Base-by-base conservation (phyloP, 1,284 basidiomycete species). In the Apiotrichum porosum region DNA sequence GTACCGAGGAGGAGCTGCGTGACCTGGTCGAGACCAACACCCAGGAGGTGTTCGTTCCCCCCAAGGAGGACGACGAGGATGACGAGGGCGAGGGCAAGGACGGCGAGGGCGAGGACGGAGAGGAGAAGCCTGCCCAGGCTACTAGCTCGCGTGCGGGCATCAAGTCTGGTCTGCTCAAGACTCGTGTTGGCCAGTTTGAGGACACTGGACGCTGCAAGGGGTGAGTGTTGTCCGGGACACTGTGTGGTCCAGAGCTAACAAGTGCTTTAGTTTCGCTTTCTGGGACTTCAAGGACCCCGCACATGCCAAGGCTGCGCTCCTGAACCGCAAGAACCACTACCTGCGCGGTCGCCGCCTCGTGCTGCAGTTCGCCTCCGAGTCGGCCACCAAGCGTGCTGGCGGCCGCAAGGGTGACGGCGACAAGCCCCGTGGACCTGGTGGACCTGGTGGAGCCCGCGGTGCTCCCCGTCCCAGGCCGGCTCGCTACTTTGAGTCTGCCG, bases 121-220 rank as follows among this genome's bases (percentile, higher is more conserved):
- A 58, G 4, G 65, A 63, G 35, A 56, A 66, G 18, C 54, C 52
- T 8, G 50, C 37, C n/a, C 47, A 44, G 44, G 52, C 49, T 6
- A 42, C 44, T 9, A 26, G 39, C 15, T 33, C 26, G n/a, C 42
- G 57, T 54, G 62, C 65, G 12, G 66, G 69, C 13, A 79, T 80
- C 54, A 71, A 72, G 43, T 73, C 73, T 22, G 92, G 90, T 71
- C 83, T 97, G 73, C 81, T 88, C 54, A 92, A 92, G 68, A 78
- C 97, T 23, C 83, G 94, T 4, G 80, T 98, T 79, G 92, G 90
- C 2, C 92, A 91, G 15, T 98, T 98, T 60, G 90, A 97, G 69
- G 94, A 97, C 69, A 86, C 81, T 45, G 91, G 91, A 6, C 77
- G 84, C 54, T 97, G 94, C 74, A 98, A 97, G 79, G 94, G 94